Base-by-base conservation (phyloP, 805 yeast species). In the Debaryomyces tyrocola region DNA sequence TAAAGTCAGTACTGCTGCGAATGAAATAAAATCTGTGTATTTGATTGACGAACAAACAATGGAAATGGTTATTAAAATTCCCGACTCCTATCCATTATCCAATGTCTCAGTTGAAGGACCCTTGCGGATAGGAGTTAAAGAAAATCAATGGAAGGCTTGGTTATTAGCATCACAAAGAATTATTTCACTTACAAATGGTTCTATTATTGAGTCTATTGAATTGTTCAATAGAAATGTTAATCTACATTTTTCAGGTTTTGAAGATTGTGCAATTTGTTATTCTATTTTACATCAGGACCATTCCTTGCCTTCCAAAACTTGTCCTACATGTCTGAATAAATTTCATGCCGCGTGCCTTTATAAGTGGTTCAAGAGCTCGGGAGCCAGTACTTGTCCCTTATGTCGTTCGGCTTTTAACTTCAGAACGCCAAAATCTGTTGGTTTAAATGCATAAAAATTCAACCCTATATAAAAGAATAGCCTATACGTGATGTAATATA, bases 221-320 rank as follows among this genome's bases (percentile, higher is more conserved):
- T 72, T 85, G 31, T 83, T 86, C 64, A 80, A 80, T 58, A 82
- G 81, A 55, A 89, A 92, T 57, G 90, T 90, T 43, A 79, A 82
- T 45, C 74, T 87, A 56, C 95, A 91, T 61, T 91, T 95, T 64
- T 87, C 91, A 7, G 97, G 97, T 0, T 90, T 89, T 53, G 97
- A 90, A 58, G 98, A 92, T 49, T 94, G 99, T 77, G 96, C 98
- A 2, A 90, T 94, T 55, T 94, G 99, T 64, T 94, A 94, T 64
- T 87, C 96, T 12, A 85, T 92, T 46, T 70, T 94, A 52, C 96
- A 91, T 60, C 90, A 87, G 51, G 97, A 90, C 59, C 88, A 87
- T 57, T 85, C 96, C 6, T 75, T 94, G 47, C 99, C 99, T 6
- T 82, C 90, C 41, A 91, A 90, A 67, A 78, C 78, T 2, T 94